A percentile compares a stretch with the other conserved stretches of the same genome.
Conservation (phyloP, 2,329 filamentous ascomycete species). For the Ilyonectria robusta region DNA sequence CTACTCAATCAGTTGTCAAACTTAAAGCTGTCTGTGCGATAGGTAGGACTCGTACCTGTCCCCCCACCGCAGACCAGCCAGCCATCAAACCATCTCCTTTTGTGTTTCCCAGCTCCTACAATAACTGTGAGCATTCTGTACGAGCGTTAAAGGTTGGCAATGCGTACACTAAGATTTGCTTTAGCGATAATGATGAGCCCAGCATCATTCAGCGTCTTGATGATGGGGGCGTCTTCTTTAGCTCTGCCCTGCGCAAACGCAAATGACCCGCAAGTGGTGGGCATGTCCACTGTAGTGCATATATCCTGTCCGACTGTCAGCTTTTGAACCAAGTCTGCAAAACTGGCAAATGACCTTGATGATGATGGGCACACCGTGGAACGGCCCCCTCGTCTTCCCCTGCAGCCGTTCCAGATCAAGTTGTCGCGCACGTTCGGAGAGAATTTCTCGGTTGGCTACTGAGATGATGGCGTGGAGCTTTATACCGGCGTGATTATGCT, state of each 20-base stretch:
- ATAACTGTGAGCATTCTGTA: background rate
- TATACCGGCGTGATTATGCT: background rate
- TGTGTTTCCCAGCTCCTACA: background rate
- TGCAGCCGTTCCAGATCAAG: background rate
- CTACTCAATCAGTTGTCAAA: background rate
- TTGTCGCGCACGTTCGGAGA: background rate
- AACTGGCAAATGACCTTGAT: background rate
- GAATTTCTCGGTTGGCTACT: background rate
- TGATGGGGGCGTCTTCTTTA: background rate
- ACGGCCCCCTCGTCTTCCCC: background rate
- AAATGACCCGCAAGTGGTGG: background rate
- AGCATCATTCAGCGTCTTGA: background rate
- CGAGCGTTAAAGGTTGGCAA: background rate
- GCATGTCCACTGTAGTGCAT: background rate
- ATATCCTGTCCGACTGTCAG: background rate
- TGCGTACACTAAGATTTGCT: background rate
- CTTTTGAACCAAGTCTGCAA: background rate
- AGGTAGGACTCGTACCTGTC: background rate
- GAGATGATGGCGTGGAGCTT: background rate
- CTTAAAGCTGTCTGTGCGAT: too few species aligned
- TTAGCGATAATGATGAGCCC: background rate
- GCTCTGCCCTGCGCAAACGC: background rate
- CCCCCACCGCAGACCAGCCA: slow-evolving; percentile 35
- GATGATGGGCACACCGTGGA: background rate
- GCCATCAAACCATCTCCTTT: background rate